A percentile compares a stretch with the other conserved stretches of the same genome.
Conservation (phyloP, 305 asterid genomes). For the Rubia balearica region DNA sequence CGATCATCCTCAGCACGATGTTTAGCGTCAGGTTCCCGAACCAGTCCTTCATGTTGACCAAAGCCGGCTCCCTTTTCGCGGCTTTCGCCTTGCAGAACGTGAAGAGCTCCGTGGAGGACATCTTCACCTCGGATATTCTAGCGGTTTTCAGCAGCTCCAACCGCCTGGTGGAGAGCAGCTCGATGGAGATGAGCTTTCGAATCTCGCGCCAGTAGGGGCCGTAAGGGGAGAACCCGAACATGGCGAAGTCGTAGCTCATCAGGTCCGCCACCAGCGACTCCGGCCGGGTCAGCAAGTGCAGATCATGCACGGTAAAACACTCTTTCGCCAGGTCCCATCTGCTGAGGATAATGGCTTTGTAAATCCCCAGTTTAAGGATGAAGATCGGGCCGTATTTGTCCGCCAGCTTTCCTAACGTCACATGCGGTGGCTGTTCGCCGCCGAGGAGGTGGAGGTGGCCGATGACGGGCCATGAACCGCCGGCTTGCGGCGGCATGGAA, state of each 20-base stretch:
- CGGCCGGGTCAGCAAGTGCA: neutral
- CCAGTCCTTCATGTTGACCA: neutral
- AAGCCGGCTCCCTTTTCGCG: neutral
- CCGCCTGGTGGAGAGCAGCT: constrained; percentile 15
- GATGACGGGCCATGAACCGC: neutral
- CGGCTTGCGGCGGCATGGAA: neutral
- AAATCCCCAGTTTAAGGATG: constrained; percentile 20
- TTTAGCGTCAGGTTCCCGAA: neutral
- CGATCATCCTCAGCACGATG: constrained; percentile 7
- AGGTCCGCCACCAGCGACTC: neutral
- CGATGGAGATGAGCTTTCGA: constrained; percentile 15
- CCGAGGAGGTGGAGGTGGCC: constrained; percentile 31
- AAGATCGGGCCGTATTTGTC: constrained; percentile 32
- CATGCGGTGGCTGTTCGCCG: constrained; percentile 21
- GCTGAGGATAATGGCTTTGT: constrained; percentile 14
- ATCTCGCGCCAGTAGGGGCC: constrained; percentile 26
- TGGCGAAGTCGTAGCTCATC: constrained; percentile 8
- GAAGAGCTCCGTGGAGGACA: constrained; percentile 14
- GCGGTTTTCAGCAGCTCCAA: constrained; percentile 17
- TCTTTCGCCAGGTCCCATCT: neutral
- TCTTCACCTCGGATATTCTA: constrained; percentile 13
- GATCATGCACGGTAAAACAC: constrained; percentile 2
- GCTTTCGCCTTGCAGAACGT: neutral
- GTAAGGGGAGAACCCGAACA: constrained; percentile 15
- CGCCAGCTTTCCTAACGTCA: constrained; percentile 13